Conservation (phyloP, 2,329 filamentous ascomycete species). For the Trichoderma oligosporum region DNA sequence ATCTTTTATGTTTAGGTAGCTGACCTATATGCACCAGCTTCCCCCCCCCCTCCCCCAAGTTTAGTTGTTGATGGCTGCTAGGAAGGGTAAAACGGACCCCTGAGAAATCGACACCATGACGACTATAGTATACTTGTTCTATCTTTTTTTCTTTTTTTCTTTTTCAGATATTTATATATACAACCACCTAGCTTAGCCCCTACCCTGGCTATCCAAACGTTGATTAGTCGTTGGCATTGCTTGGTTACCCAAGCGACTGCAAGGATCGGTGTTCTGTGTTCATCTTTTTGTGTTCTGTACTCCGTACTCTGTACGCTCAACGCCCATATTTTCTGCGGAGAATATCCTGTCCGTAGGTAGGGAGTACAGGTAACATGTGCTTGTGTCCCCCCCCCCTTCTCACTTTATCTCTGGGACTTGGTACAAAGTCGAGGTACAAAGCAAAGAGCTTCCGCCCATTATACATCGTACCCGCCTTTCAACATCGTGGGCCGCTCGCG, state of each 20-base stretch:
- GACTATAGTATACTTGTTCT: no score
- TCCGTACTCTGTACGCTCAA: background rate
- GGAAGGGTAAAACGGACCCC: no score
- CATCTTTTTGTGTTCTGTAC: background rate
- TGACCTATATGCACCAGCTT: no score
- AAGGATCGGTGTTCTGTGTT: no score
- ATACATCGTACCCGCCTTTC: conserved; percentile 18
- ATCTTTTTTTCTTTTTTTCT: no score
- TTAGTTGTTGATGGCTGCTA: no score
- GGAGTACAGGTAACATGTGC: background rate
- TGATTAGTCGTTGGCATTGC: background rate
- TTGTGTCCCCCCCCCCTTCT: conserved; percentile 7
- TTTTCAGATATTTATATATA: no score
- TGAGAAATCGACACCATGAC: no score
- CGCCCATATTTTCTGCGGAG: conserved; percentile 16
- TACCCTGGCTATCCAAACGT: no score
- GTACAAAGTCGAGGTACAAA: background rate
- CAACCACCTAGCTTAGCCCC: no score
- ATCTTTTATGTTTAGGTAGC: background rate
- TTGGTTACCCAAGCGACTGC: background rate
- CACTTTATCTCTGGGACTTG: background rate
- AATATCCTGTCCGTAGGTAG: conserved; percentile 16
- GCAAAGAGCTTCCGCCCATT: no score
- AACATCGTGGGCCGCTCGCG: conserved; percentile 31
- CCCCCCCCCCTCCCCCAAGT: no score